Base-by-base conservation (phyloP, 1,284 basidiomycete genomes). In the Irpex sp. region DNA sequence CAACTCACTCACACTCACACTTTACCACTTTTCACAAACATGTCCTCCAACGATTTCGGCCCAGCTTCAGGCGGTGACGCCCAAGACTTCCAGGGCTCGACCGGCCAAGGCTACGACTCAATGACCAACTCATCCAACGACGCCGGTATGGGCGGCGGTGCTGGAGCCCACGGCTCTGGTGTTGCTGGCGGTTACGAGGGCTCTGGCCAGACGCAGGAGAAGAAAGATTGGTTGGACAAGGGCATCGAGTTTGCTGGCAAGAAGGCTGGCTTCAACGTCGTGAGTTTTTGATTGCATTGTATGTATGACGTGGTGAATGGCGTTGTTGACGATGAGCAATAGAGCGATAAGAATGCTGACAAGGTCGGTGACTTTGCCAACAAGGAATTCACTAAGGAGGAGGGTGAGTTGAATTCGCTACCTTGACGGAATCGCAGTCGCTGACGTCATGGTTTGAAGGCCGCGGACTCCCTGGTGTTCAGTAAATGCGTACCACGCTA, bases 141-240 rank as follows among this genome's bases (percentile, higher is more conserved):
- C 52, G 55, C 60, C 15, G 64, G 40, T 11, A 68, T 68, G 65
- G 66, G 66, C 13, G 66, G 66, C 21, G 66, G 66, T 5, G 19
- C 40, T 8, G 66, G 66, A n/a, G 59, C 48, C 5, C 64, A 66
- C 15, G 66, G 66, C 26, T 63, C 60, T 60, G 66, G 66, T 17
- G 66, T 68, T 47, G 64, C 66, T 21, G 66, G 66, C 15, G 66
- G 66, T 8, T 64, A 64, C 48, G 62, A 63, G 17, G 66, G 66
- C 38, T 40, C 38, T 15, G 38, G 38, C 54, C 56, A 63, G 47
- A 37, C 55, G 11, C 15, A 38, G 31, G 68, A 73, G 69, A 68
- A 70, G 68, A 64, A 70, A 64, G 71, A 74, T 61, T 75, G 72
- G 72, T 69, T 74, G 49, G 72, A 73, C 68, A 73, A 74, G 68